Percentiles rank a stretch among this genome's conserved stretches.
phyloP scores from a whole-genome alignment of 2,329 filamentous ascomycete species.

The Colletotrichum trifolii region DNA sequence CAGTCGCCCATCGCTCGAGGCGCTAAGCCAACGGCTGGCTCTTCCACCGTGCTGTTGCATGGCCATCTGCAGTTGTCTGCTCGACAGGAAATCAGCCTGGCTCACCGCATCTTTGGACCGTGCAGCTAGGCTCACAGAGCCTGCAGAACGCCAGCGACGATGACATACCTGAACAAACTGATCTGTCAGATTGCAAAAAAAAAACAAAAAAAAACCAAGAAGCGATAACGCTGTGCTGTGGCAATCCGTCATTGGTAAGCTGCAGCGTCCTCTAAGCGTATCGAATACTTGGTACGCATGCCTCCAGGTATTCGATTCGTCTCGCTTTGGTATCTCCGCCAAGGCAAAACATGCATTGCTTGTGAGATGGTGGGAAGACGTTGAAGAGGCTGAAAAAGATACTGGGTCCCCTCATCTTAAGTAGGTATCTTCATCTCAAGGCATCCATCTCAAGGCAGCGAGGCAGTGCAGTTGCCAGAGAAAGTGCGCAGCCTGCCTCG shows the following conservation, averaged over 20 bases:
- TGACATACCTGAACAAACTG: background rate
- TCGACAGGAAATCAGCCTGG: background rate
- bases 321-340: background rate
- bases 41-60: too few species aligned
- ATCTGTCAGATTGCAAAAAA: slow-evolving; percentile 20
- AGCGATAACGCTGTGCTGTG: slow-evolving; percentile 25
- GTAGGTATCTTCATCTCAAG: background rate
- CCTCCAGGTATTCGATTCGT: background rate
- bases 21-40: too few species aligned
- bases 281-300: background rate
- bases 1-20: too few species aligned
- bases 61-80: background rate
- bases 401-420: slow-evolving; percentile 3
- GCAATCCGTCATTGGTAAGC: slow-evolving; percentile 27
- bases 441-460: slow-evolving; percentile 1
- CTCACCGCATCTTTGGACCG: slow-evolving; percentile 26
- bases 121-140: slow-evolving; percentile 16
- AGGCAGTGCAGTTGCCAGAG: slow-evolving; percentile 19
- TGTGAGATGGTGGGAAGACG: slow-evolving; percentile 10
- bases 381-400: slow-evolving; percentile 23
- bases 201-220: background rate
- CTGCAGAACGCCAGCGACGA: slow-evolving; percentile 1
- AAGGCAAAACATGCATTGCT: background rate
- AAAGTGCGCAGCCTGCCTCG: background rate
- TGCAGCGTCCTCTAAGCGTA: background rate